phyloP scores from a whole-genome alignment of 805 yeast genomes.

The Starmerella cellae region DNA sequence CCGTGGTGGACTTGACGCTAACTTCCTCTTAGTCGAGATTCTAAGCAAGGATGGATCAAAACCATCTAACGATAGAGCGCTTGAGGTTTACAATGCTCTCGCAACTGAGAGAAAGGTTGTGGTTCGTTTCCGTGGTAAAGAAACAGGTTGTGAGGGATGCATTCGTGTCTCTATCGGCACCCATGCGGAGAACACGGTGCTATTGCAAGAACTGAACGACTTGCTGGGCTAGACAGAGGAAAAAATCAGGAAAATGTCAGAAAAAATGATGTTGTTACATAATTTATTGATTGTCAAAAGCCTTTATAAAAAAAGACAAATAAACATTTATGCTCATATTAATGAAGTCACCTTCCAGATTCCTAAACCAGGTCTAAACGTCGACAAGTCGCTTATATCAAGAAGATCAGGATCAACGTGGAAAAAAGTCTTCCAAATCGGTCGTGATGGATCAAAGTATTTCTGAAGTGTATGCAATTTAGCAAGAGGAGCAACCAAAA shows the following conservation, averaged over 20 bases:
- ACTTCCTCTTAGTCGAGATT: conserved; percentile 66
- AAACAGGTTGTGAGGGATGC: conserved; percentile 79
- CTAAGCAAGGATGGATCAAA: conserved; percentile 42
- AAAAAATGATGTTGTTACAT: not conserved
- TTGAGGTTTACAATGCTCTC: conserved; percentile 47
- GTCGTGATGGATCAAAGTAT: not conserved
- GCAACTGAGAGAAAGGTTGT: conserved; percentile 70
- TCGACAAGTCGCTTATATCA: not conserved
- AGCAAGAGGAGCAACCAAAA: conserved; percentile 31
- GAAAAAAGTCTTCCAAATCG: conserved; percentile 21
- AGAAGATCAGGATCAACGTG: conserved; percentile 10
- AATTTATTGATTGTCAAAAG: not conserved
- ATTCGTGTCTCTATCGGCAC: conserved; percentile 84
- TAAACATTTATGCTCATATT: not conserved
- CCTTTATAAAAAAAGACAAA: not conserved
- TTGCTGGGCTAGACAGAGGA: conserved; percentile 1
- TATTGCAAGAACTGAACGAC: conserved; percentile 38
- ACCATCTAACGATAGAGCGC: conserved; percentile 60
- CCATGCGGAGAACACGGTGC: conserved; percentile 47
- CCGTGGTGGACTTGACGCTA: conserved; percentile 78
- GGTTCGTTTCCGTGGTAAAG: conserved; percentile 81
- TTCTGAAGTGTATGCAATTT: not conserved
- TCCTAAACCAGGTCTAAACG: conserved; percentile 8
- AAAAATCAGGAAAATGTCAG: not conserved
- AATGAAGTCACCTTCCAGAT: conserved; percentile 6